Evolutionary conservation across 2,329 filamentous ascomycete genomes (phyloP).

Genomic region (Hymenoscyphus albidus): DNA sequence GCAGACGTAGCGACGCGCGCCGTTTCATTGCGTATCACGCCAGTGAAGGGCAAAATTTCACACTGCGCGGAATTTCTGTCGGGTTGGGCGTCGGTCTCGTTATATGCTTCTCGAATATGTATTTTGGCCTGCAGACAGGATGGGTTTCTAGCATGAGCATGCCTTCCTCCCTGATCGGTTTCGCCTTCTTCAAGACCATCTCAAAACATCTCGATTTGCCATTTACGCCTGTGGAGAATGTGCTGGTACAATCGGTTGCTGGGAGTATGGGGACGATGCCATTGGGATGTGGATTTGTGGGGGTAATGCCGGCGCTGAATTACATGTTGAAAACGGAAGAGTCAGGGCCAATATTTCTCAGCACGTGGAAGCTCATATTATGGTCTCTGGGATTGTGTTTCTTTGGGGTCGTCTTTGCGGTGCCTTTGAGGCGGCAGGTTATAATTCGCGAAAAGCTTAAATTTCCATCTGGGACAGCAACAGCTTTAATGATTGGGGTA

Average conservation of each 20-base stretch:
- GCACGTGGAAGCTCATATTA: conserved; percentile 72
- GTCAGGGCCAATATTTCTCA: conserved; percentile 69
- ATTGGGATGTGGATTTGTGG: conserved; percentile 90
- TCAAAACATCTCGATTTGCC: conserved; percentile 69
- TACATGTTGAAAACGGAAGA: conserved; percentile 77
- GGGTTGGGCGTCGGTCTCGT: conserved; percentile 82
- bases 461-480: conserved; percentile 94
- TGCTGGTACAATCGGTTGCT: conserved; percentile 92
- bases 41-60: conserved; percentile 65
- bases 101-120: conserved; percentile 96
- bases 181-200: conserved; percentile 84
- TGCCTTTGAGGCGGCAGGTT: conserved; percentile 84
- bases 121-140: conserved; percentile 89
- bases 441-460: conserved; percentile 89
- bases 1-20: conserved; percentile 29
- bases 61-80: conserved; percentile 71
- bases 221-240: conserved; percentile 94
- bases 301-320: conserved; percentile 88
- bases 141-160: conserved; percentile 91
- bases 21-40: conserved; percentile 32
- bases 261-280: conserved; percentile 97
- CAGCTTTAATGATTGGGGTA: conserved; percentile 86
- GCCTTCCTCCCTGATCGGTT: conserved; percentile 90
- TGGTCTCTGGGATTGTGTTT: conserved; percentile 94
- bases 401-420: conserved; percentile 94